Evolutionary conservation across 768 basidiomycete genomes (phyloP).

Genomic region (Grammothele lineata): DNA sequence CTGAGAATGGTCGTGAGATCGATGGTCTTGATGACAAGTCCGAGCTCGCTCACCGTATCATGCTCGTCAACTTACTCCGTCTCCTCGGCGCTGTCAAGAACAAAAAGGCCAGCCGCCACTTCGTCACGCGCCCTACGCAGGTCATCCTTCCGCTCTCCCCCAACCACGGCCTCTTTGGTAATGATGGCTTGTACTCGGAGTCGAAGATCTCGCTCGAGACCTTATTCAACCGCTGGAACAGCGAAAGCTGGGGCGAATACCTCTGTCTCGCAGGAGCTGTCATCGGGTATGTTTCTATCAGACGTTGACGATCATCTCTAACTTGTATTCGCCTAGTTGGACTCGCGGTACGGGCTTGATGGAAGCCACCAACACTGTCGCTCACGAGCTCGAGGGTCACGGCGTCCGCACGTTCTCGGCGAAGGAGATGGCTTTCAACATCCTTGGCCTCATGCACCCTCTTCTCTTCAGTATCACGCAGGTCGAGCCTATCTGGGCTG

Average conservation of each 20-base stretch:
- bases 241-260: slow-evolving; percentile 99
- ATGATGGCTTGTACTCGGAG: slow-evolving; percentile 96
- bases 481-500: slow-evolving; percentile 99
- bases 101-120: slow-evolving; percentile 95
- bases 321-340: slow-evolving; percentile 52
- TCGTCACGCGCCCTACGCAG: slow-evolving; percentile 97
- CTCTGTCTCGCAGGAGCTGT: slow-evolving; percentile 97
- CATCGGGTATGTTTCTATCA: slow-evolving; percentile 71
- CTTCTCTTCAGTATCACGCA: slow-evolving; percentile 99
- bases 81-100: slow-evolving; percentile 96
- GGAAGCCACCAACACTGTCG: slow-evolving; percentile 91
- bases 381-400: slow-evolving; percentile 87
- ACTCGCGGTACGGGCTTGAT: slow-evolving; percentile 97
- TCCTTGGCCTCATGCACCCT: slow-evolving; percentile 98
- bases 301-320: too few relatives aligned
- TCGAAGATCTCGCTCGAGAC: slow-evolving; percentile 98
- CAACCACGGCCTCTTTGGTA: slow-evolving; percentile 97
- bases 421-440: slow-evolving; percentile 99
- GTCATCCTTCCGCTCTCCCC: slow-evolving; percentile 97
- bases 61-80: slow-evolving; percentile 95
- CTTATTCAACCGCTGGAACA: slow-evolving; percentile 95
- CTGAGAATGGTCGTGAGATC: slow-evolving; percentile 98
- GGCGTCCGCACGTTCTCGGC: slow-evolving; percentile 98
- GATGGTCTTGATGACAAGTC: slow-evolving; percentile 96
- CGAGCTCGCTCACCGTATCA: slow-evolving; percentile 96